Conservation (phyloP, 23 red algal genomes). For the Gracilaria vermiculophylla region DNA sequence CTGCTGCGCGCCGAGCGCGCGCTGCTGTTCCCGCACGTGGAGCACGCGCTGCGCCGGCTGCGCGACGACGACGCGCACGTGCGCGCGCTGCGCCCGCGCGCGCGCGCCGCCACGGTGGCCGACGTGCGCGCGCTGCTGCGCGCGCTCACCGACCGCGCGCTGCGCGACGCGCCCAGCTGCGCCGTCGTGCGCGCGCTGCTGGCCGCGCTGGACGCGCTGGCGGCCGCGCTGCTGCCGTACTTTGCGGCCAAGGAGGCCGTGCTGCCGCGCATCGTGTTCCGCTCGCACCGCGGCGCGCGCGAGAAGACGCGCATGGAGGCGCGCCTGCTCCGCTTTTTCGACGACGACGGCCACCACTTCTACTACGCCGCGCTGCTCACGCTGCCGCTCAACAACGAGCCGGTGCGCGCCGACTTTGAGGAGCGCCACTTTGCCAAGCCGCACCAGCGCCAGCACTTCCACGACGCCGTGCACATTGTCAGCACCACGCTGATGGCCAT, state of each 20-base stretch:
- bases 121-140: not conserved
- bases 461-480: not conserved
- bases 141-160: not conserved
- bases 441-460: not conserved
- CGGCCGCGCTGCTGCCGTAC: constrained; percentile 5
- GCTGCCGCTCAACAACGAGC: constrained; percentile 37
- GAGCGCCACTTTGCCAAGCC: constrained; percentile 30
- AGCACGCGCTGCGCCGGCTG: constrained; percentile 2
- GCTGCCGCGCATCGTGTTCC: constrained; percentile 14
- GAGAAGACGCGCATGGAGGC: constrained; percentile 46
- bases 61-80: not conserved
- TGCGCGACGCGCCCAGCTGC: not conserved
- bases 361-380: constrained; percentile 36
- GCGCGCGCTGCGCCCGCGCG: not conserved
- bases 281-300: not conserved
- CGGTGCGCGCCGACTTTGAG: constrained; percentile 43
- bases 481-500: not conserved
- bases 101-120: not conserved
- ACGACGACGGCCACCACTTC: not conserved
- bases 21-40: constrained; percentile 46
- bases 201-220: constrained; percentile 20
- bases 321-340: constrained; percentile 2
- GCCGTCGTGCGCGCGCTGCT: constrained; percentile 3
- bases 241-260: constrained; percentile 30
- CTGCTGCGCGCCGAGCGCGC: constrained; percentile 20